Percentiles rank a stretch among this genome's conserved stretches.
Evolutionary conservation across 345 rosid genomes (phyloP).

Genomic region (Gossypium thurberi): DNA sequence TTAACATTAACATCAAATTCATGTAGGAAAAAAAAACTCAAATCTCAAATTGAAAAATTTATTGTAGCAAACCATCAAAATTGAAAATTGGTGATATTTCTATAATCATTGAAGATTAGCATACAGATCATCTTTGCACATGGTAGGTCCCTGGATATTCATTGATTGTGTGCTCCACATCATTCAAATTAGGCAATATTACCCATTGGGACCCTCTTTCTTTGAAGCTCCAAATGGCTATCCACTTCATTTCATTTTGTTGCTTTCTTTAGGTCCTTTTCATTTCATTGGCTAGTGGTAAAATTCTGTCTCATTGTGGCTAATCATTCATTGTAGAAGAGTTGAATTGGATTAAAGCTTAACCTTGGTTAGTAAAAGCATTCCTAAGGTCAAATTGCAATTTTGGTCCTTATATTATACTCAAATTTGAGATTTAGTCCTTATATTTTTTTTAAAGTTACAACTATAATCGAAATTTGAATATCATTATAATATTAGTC

Average conservation of each 20-base stretch:
- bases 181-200: background rate
- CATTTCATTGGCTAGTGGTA: background rate
- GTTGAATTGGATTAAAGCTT: background rate
- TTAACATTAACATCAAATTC: too few relatives aligned
- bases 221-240: background rate
- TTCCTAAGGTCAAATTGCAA: background rate
- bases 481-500: too few relatives aligned
- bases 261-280: background rate
- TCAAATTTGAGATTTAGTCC: background rate
- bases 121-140: conserved; percentile 4
- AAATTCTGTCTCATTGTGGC: background rate
- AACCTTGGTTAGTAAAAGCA: background rate
- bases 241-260: background rate
- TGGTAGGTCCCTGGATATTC: conserved; percentile 6
- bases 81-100: background rate
- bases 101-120: background rate
- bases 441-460: too few relatives aligned
- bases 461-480: too few relatives aligned
- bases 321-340: background rate
- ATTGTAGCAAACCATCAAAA: background rate
- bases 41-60: background rate
- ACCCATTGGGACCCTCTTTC: conserved; percentile 2
- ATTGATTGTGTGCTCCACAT: background rate
- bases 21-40: too few relatives aligned
- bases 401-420: background rate